Percentiles rank a stretch among this genome's conserved stretches.
phyloP scores from a whole-genome alignment of 208 protist species.

The Crithidia sp. region DNA sequence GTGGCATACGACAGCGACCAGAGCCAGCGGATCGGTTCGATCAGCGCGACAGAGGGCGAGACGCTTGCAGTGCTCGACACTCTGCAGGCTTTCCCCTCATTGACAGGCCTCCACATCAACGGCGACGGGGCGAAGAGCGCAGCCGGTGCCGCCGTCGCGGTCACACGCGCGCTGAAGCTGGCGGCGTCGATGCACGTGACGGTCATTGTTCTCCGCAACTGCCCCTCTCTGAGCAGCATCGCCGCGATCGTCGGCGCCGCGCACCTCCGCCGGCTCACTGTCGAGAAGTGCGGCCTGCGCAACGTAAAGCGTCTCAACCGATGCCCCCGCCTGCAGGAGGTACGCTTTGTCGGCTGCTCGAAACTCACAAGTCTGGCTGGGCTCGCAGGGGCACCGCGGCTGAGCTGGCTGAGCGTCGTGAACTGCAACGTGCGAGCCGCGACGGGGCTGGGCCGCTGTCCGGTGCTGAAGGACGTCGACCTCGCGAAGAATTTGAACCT shows the following conservation, averaged over 20 bases:
- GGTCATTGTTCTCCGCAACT: slow-evolving; percentile 3
- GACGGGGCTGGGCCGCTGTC: neutral
- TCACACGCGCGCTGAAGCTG: slow-evolving; percentile 8
- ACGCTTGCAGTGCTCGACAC: neutral
- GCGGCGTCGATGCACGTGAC: slow-evolving; percentile 2
- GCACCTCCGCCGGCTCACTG: slow-evolving; percentile 4
- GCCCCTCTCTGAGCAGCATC: slow-evolving; percentile 4
- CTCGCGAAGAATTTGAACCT: slow-evolving; percentile 1
- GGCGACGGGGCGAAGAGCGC: slow-evolving; percentile 4
- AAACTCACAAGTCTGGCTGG: slow-evolving; percentile 1
- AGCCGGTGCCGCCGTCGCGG: neutral
- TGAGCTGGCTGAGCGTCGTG: neutral
- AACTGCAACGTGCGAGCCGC: slow-evolving; percentile 6
- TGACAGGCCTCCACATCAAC: slow-evolving; percentile 5
- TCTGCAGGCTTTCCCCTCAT: slow-evolving; percentile 1
- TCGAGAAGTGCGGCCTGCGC: slow-evolving; percentile 4
- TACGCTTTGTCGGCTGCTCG: neutral
- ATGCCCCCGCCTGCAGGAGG: neutral
- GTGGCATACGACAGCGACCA: neutral
- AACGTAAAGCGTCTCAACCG: slow-evolving; percentile 5
- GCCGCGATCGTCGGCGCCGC: neutral
- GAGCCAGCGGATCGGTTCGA: neutral
- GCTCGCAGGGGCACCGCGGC: neutral
- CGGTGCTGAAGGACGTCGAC: slow-evolving; percentile 4
- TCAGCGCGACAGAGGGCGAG: neutral